These are phyloP conservation scores for Climacium dendroides DNA, from an alignment of 225 moss, liverwort and hornwort genomes.

Conservation along the genomic window DNA sequence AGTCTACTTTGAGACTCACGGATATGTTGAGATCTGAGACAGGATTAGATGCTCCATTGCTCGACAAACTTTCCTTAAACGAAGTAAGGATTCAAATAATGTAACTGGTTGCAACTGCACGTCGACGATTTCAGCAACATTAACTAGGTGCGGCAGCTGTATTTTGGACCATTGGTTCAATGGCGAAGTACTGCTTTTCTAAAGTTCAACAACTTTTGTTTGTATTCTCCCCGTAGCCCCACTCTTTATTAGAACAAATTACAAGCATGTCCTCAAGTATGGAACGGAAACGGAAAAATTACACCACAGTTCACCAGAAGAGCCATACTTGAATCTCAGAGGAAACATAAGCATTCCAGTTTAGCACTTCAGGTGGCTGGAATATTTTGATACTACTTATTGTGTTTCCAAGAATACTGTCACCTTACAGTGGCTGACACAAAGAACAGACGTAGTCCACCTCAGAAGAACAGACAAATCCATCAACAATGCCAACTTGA, in stretches of 20 bases:
- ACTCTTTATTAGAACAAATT: not conserved
- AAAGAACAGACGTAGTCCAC: not conserved
- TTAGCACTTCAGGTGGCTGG: not conserved
- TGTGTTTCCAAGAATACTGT: not conserved
- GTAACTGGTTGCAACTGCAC: not conserved
- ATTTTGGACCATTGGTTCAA: not conserved
- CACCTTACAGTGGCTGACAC: not conserved
- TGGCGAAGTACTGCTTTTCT: not conserved
- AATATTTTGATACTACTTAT: not conserved
- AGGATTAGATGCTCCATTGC: not conserved
- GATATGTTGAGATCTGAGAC: not conserved
- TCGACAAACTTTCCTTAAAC: not conserved
- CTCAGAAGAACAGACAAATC: not conserved
- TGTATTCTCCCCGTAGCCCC: not conserved
- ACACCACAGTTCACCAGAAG: not conserved
- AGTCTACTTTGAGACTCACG: not conserved
- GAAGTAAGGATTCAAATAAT: not conserved
- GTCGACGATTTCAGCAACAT: not conserved
- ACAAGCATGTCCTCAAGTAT: not conserved
- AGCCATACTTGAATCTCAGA: not conserved
- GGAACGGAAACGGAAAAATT: not conserved
- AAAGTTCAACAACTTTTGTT: not conserved
- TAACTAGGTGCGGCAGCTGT: not conserved
- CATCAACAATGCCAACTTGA: not conserved
- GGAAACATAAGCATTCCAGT: not conserved